Evolutionary conservation across 192 early-diverging fungal species (phyloP).

Genomic region (Coemansia reversa): DNA sequence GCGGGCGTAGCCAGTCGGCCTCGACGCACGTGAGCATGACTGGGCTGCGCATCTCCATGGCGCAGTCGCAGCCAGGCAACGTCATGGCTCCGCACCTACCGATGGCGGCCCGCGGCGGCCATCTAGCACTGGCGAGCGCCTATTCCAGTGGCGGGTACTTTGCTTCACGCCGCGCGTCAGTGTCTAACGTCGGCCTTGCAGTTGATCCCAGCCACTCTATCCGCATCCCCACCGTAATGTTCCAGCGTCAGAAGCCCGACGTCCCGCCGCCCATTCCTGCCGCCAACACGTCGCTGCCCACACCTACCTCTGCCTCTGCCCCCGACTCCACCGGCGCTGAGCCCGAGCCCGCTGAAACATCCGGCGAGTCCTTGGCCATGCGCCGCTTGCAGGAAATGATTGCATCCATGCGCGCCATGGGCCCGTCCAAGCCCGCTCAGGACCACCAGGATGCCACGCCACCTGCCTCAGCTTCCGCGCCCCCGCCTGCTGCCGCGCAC

Average conservation of each 20-base stretch:
- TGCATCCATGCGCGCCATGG: slow-evolving; percentile 38
- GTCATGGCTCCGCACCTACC: slow-evolving; percentile 34
- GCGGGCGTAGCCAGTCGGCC: slow-evolving; percentile 40
- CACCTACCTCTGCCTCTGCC: neutral
- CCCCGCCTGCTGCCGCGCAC: neutral
- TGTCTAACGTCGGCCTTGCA: slow-evolving; percentile 40
- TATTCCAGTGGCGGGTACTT: slow-evolving; percentile 46
- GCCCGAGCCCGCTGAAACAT: neutral
- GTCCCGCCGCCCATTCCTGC: neutral
- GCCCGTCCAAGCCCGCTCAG: neutral
- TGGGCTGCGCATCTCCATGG: slow-evolving; percentile 34
- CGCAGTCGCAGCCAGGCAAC: slow-evolving; percentile 40
- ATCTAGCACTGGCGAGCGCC: slow-evolving; percentile 16
- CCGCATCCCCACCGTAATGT: slow-evolving; percentile 50
- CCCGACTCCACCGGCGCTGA: slow-evolving; percentile 4
- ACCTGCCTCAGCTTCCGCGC: slow-evolving; percentile 1
- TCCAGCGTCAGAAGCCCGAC: slow-evolving; percentile 19
- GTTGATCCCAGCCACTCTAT: slow-evolving; percentile 50
- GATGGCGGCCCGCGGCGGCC: slow-evolving; percentile 7
- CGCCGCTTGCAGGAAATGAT: slow-evolving; percentile 51
- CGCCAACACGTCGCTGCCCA: neutral
- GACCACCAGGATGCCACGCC: neutral
- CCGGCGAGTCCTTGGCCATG: slow-evolving; percentile 37
- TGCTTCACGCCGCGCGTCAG: slow-evolving; percentile 47
- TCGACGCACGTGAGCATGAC: slow-evolving; percentile 27